These are phyloP conservation scores for Favolaschia claudopus DNA, from an alignment of 768 basidiomycete species.

Conservation along the genomic window DNA sequence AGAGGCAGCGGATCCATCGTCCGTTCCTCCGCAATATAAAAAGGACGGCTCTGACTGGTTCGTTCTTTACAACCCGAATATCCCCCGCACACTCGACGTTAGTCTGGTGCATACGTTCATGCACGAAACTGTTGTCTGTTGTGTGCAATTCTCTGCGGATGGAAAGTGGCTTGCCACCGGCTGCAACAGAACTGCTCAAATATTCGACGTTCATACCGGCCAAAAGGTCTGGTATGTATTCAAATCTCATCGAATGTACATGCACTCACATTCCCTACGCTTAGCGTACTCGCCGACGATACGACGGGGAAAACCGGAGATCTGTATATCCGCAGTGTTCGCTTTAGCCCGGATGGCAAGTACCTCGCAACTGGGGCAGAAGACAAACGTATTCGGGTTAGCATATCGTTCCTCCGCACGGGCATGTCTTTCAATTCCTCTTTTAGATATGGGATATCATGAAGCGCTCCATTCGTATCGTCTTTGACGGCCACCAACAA, in stretches of 20 bases:
- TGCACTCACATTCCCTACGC: neutral
- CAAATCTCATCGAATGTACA: conserved; percentile 19
- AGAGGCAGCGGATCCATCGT: conserved; percentile 11
- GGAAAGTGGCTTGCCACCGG: conserved; percentile 93
- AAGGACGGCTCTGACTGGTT: conserved; percentile 23
- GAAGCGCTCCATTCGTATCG: conserved; percentile 71
- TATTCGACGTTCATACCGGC: conserved; percentile 93
- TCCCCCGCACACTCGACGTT: conserved; percentile 18
- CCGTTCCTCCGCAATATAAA: conserved; percentile 18
- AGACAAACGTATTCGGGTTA: conserved; percentile 89
- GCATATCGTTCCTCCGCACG: conserved; percentile 24
- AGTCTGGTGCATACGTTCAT: conserved; percentile 23
- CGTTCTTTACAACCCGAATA: conserved; percentile 14
- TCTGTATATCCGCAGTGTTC: conserved; percentile 92
- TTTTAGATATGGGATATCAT: conserved; percentile 90
- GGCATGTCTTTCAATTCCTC: conserved; percentile 37
- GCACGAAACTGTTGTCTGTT: conserved; percentile 67
- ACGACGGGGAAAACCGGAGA: conserved; percentile 76
- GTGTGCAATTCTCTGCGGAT: conserved; percentile 93
- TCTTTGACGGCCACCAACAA: conserved; percentile 86
- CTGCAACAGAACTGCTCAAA: conserved; percentile 93
- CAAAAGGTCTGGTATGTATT: conserved; percentile 78
- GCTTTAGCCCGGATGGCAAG: conserved; percentile 94
- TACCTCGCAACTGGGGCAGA: conserved; percentile 95
- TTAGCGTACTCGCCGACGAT: conserved; percentile 81